These are phyloP conservation scores for Tetradesmus lagerheimii DNA, from an alignment of 139 green algal genomes.

Conservation along the genomic window DNA sequence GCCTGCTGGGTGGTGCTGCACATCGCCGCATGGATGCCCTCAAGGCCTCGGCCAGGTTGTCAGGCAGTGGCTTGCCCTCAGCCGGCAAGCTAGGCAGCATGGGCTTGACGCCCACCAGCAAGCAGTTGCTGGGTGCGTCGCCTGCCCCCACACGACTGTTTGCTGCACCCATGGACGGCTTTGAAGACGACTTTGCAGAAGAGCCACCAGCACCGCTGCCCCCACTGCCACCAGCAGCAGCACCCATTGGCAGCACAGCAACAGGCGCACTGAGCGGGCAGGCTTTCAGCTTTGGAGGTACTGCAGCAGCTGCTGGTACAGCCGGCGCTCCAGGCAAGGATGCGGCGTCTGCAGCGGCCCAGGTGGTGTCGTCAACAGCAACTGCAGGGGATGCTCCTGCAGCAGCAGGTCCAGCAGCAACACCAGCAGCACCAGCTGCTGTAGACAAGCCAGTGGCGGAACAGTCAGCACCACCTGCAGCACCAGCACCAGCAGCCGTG, in stretches of 20 bases:
- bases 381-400: not conserved
- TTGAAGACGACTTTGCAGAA: constrained; percentile 17
- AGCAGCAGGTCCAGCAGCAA: not conserved
- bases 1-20: not conserved
- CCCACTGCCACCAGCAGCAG: not conserved
- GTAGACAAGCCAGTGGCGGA: not conserved
- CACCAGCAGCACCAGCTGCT: not conserved
- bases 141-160: not conserved
- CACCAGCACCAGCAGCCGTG: not conserved
- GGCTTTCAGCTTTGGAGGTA: not conserved
- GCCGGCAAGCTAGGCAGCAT: not conserved
- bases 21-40: not conserved
- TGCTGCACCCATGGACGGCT: not conserved
- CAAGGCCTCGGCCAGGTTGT: not conserved
- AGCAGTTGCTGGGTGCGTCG: not conserved
- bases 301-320: not conserved
- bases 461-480: not conserved
- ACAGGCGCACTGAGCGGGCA: not conserved
- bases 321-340: not conserved
- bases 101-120: not conserved
- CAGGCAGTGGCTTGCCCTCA: not conserved
- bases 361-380: not conserved
- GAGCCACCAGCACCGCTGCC: not conserved
- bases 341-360: not conserved
- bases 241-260: not conserved